phyloP scores from a whole-genome alignment of 192 early-diverging fungal genomes.

The Haplosporangium gracile region DNA sequence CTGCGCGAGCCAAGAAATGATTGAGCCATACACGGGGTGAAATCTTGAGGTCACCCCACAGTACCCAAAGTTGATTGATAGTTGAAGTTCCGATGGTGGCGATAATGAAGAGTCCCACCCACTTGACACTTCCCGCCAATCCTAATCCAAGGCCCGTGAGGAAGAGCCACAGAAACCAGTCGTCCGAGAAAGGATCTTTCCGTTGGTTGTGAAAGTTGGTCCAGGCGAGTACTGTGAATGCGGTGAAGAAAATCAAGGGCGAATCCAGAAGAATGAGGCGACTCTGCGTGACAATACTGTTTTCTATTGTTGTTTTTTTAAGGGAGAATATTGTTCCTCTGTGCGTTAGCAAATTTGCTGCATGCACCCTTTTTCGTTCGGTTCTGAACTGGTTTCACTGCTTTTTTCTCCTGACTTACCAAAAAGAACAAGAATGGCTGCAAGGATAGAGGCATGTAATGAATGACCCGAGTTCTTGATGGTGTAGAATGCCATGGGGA shows the following conservation, averaged over 20 bases:
- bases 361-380: too few species aligned
- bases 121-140: conserved; percentile 85
- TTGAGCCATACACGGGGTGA: conserved; percentile 59
- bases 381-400: neutral
- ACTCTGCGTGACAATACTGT: conserved; percentile 89
- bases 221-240: conserved; percentile 85
- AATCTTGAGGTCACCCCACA: conserved; percentile 79
- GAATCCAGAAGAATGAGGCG: conserved; percentile 93
- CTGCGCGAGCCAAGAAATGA: conserved; percentile 87
- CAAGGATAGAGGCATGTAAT: conserved; percentile 78
- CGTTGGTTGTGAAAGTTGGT: conserved; percentile 85
- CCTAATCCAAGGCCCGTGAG: conserved; percentile 89
- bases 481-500: conserved; percentile 87
- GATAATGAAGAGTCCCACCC: conserved; percentile 94
- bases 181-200: conserved; percentile 72
- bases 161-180: conserved; percentile 91
- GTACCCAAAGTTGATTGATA: conserved; percentile 88
- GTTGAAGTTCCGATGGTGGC: conserved; percentile 88
- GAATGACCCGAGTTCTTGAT: conserved; percentile 86
- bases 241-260: conserved; percentile 91
- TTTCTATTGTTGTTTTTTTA: conserved; percentile 69
- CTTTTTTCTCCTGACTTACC: conserved; percentile 61
- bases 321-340: too few species aligned
- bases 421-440: conserved; percentile 83
- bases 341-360: too few species aligned